These are phyloP conservation scores for Dipodascopsis uninucleata DNA, from an alignment of 805 yeast genomes.

Conservation along the genomic window DNA sequence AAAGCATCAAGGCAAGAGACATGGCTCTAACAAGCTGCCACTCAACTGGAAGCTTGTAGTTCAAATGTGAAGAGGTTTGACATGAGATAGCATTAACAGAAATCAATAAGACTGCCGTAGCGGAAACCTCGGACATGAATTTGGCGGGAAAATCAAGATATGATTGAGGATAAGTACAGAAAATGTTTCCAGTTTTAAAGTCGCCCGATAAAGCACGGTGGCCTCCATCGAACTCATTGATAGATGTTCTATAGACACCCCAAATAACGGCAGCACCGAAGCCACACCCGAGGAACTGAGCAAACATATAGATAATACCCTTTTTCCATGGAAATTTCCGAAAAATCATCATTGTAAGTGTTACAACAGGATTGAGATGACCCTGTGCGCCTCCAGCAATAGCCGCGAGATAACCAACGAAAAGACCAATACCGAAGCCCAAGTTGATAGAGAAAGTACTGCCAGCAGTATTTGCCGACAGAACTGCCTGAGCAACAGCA, in stretches of 20 bases:
- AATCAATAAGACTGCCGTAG: constrained; percentile 45
- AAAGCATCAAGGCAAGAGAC: constrained; percentile 45
- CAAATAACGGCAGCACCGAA: constrained; percentile 47
- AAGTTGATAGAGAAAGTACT: constrained; percentile 43
- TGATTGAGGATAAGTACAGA: constrained; percentile 45
- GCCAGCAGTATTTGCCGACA: constrained; percentile 43
- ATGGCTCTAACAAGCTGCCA: constrained; percentile 39
- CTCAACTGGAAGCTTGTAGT: constrained; percentile 14
- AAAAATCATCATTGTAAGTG: constrained; percentile 46
- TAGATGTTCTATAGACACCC: constrained; percentile 44
- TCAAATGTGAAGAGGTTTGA: constrained; percentile 12
- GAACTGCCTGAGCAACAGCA: constrained; percentile 44
- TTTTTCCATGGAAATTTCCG: constrained; percentile 53
- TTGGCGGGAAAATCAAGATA: constrained; percentile 45
- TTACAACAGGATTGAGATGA: constrained; percentile 55
- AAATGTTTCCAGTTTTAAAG: constrained; percentile 43
- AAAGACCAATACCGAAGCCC: constrained; percentile 55
- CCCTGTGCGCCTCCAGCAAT: constrained; percentile 56
- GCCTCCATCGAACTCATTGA: constrained; percentile 40
- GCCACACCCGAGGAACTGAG: constrained; percentile 50
- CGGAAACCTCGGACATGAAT: constrained; percentile 47
- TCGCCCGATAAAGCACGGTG: constrained; percentile 35
- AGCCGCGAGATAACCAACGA: constrained; percentile 48
- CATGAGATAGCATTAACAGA: constrained; percentile 45
- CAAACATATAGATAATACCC: constrained; percentile 44